Evolutionary conservation across 2,329 filamentous ascomycete species (phyloP), one percentile per base, ranked within the genome.

Genomic region (Didymella lethalis): DNA sequence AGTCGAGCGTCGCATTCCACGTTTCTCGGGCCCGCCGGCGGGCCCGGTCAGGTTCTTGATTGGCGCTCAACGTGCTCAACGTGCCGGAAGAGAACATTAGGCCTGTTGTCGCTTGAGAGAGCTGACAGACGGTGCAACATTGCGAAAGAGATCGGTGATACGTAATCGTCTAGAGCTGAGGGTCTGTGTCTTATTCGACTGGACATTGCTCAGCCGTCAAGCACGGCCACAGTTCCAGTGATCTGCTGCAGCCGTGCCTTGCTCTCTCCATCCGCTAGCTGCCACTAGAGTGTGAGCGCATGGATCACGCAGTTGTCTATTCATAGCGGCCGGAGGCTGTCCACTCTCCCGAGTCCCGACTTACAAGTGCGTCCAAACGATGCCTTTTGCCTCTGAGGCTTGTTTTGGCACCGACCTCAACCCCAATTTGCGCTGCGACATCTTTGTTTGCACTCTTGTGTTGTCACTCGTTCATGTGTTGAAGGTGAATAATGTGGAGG

Each of bases 261-360:
- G 61, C 49, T 40, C 36, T 40, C 36, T 40, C 36, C 36, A 40
- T 40, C 36, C 58, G 54, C 54, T 57, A 68, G 45, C 43, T 64
- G 56, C 59, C 57, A 61, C 61, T 56, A 60, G 57, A 54, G 44
- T 58, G 64, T 63, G 55, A 48, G 58, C 62, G 66, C 69, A 71
- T 64, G 69, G 69, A 59, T 64, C 63, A 61, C 61, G 57, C 50
- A 48, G 54, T 32, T 56, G 47, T 58, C 69, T 69, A 69, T 67
- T 68, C 67, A 66, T 68, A 65, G 66, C 61, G 60, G 57, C 55
- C 48, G 56, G 14, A 48, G 46, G 57, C 58, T 56, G 54, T 28
- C 52, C 36, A 47, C 25, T 47, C 50, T 50, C 34, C 32, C 32
- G 34, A 44, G 46, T 50, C 34, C 26, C 32, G 34, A 44, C 20